Conservation (phyloP, 192 early-diverging fungal species). For the Spinellus fusiger region DNA sequence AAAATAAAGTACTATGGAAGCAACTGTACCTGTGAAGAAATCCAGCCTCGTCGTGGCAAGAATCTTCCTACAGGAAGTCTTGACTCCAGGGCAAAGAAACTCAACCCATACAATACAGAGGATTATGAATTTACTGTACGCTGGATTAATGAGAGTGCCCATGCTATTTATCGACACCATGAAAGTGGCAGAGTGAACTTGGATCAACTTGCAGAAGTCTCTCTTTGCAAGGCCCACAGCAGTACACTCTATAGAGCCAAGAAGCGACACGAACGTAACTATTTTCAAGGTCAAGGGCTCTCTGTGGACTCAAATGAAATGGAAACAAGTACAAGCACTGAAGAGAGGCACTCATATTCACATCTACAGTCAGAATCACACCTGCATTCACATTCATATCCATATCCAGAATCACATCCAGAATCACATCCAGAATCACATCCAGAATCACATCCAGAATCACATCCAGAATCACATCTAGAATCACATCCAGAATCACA, state of each 20-base stretch:
- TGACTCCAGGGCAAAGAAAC: conserved; percentile 32
- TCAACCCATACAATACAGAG: conserved; percentile 18
- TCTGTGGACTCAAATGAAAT: conserved; percentile 15
- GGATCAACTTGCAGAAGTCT: conserved; percentile 20
- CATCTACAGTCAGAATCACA: background rate
- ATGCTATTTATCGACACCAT: conserved; percentile 19
- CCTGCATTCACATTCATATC: background rate
- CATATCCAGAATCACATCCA: background rate
- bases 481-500: background rate
- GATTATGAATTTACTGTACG: conserved; percentile 30
- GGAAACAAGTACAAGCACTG: background rate
- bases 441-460: background rate
- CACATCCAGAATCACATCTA: background rate
- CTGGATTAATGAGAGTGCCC: conserved; percentile 28
- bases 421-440: background rate
- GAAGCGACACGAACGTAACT: conserved; percentile 15
- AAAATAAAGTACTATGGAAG: conserved; percentile 26
- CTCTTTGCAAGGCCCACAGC: conserved; percentile 35
- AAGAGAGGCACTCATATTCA: background rate
- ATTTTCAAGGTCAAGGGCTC: conserved; percentile 5
- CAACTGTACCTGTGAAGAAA: conserved; percentile 26
- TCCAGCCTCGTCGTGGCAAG: conserved; percentile 36
- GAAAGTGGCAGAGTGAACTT: conserved; percentile 14
- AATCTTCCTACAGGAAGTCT: conserved; percentile 27
- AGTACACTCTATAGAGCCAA: conserved; percentile 33